Conservation (phyloP, 441 rosid genomes). For the Francoa sonchifolia region DNA sequence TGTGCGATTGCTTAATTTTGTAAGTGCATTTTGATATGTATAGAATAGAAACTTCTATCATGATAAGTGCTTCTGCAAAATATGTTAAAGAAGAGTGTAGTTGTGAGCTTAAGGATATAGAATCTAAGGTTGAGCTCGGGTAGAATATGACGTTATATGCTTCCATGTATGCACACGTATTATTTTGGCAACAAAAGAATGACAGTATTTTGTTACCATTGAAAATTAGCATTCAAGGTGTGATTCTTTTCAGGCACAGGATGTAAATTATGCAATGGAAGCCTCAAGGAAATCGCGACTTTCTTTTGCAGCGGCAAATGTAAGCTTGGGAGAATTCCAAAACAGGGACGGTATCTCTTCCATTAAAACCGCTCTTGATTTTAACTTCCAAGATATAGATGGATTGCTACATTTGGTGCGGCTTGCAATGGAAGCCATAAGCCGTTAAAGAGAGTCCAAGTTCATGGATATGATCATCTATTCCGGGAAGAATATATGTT, state of each 20-base stretch:
- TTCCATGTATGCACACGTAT: no score
- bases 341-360: conserved; percentile 44
- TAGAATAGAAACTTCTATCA: no score
- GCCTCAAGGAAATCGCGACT: conserved; percentile 73
- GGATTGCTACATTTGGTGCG: conserved; percentile 68
- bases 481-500: no score
- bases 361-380: conserved; percentile 82
- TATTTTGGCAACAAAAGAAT: no score
- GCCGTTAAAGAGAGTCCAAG: conserved; percentile 31
- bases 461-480: no score
- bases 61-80: no score
- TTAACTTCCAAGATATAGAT: conserved; percentile 81
- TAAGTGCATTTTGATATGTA: conserved; percentile 55
- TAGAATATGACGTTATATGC: no score
- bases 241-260: conserved; percentile 54
- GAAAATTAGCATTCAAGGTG: no score
- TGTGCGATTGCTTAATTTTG: conserved; percentile 50
- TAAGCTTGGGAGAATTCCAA: conserved; percentile 36
- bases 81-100: no score
- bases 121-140: no score
- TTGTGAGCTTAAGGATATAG: no score
- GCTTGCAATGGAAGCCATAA: conserved; percentile 70
- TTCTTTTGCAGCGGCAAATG: conserved; percentile 52
- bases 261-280: conserved; percentile 77
- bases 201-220: no score